phyloP scores from a whole-genome alignment of 805 yeast species.

The Teunomyces tritomae region DNA sequence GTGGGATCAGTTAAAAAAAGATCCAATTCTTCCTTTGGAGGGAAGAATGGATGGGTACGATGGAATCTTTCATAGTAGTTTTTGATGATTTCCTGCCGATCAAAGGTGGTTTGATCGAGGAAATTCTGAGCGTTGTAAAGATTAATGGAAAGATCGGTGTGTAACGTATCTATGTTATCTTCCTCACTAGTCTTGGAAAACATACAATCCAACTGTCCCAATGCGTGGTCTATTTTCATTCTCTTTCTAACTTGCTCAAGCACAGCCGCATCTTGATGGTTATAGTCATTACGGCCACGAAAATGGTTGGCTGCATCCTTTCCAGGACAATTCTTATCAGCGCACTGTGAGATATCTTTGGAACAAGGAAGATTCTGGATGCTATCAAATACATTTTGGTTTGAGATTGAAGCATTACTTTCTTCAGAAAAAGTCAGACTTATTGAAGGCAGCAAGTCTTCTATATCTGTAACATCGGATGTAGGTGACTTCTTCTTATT shows the following conservation, averaged over 20 bases:
- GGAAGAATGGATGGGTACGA: constrained; percentile 47
- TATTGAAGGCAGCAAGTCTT: constrained; percentile 10
- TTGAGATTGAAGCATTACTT: background rate
- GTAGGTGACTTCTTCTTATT: constrained; percentile 10
- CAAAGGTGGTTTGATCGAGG: constrained; percentile 15
- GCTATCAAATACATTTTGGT: background rate
- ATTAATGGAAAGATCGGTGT: constrained; percentile 1
- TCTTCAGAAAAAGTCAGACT: background rate
- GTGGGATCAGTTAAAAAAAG: constrained; percentile 32
- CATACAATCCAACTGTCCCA: constrained; percentile 5
- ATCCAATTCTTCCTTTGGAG: constrained; percentile 34
- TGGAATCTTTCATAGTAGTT: constrained; percentile 40
- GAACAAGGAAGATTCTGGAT: constrained; percentile 7
- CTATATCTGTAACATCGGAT: constrained; percentile 16
- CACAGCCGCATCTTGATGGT: background rate
- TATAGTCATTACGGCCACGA: background rate
- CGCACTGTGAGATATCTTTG: background rate
- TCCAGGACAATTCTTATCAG: constrained; percentile 2
- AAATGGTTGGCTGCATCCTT: constrained; percentile 4
- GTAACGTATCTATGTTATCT: background rate
- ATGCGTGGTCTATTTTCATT: constrained; percentile 6
- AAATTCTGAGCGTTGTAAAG: constrained; percentile 14
- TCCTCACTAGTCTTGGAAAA: constrained; percentile 1
- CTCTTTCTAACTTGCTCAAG: constrained; percentile 5
- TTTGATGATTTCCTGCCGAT: constrained; percentile 8